Evolutionary conservation across 306 rosid species (phyloP).

Genomic region (Biancaea sappan): DNA sequence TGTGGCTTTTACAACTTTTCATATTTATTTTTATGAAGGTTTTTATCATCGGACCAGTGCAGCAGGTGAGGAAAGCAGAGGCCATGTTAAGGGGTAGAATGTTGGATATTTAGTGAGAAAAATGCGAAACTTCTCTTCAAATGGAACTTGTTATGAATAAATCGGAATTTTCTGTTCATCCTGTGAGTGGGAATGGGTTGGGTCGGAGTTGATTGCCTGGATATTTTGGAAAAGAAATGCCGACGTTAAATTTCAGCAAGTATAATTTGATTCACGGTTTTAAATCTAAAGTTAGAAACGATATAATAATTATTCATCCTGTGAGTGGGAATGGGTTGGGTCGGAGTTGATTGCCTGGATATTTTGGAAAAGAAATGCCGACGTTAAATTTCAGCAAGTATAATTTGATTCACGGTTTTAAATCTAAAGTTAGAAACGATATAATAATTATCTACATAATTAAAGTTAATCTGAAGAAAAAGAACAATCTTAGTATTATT

Average conservation of each 20-base stretch:
- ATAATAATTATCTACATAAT: no score
- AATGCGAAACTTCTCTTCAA: constrained; percentile 16
- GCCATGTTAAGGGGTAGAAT: constrained; percentile 94
- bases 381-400: neutral
- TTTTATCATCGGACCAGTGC: constrained; percentile 82
- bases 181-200: constrained; percentile 20
- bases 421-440: no score
- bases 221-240: no score
- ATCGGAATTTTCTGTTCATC: constrained; percentile 36
- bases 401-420: neutral
- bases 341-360: neutral
- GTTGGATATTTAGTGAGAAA: constrained; percentile 53
- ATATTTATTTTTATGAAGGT: constrained; percentile 51
- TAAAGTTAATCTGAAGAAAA: no score
- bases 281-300: no score
- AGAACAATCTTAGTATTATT: no score
- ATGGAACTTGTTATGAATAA: constrained; percentile 31
- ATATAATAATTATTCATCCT: no score
- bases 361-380: no score
- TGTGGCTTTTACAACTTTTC: neutral
- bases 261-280: neutral
- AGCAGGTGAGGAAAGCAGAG: constrained; percentile 94
- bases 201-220: constrained; percentile 4
- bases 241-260: neutral
- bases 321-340: constrained; percentile 23